A percentile compares a stretch with the other conserved stretches of the same genome.
These are phyloP conservation scores for Coffea eugenioides DNA, from an alignment of 257 asterid species.

Conservation along the genomic window DNA sequence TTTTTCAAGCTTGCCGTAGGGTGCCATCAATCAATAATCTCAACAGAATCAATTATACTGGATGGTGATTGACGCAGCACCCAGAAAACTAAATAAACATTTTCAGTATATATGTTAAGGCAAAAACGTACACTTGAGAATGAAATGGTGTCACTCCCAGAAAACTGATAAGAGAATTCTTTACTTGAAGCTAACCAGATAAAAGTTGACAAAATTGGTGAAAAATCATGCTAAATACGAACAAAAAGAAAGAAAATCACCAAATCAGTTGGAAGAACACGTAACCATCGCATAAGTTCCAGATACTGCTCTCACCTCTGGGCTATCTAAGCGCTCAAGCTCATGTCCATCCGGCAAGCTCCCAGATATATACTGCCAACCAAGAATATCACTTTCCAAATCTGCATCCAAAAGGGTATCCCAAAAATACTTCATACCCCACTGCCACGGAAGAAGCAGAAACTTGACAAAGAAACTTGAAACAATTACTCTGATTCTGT, in stretches of 20 bases:
- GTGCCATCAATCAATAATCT: background rate
- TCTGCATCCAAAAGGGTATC: constrained; percentile 95
- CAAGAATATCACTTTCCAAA: constrained; percentile 83
- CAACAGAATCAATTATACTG: background rate
- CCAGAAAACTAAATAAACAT: background rate
- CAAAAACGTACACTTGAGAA: background rate
- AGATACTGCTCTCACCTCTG: constrained; percentile 55
- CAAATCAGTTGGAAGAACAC: background rate
- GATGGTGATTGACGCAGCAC: background rate
- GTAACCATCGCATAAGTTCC: background rate
- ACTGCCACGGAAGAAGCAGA: constrained; percentile 87
- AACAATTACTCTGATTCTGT: constrained; percentile 74
- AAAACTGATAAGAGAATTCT: background rate
- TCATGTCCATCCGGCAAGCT: constrained; percentile 94
- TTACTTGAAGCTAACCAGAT: background rate
- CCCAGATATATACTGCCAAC: constrained; percentile 93
- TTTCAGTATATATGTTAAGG: background rate
- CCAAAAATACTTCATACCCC: constrained; percentile 99
- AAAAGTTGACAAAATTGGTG: background rate
- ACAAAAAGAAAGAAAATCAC: background rate
- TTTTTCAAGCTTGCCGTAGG: background rate
- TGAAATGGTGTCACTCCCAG: background rate
- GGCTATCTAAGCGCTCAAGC: constrained; percentile 83
- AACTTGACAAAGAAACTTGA: constrained; percentile 84
- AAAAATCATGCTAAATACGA: background rate